Evolutionary conservation across 169 alveolate species (phyloP).

Genomic region (Cryptosporidium ubiquitum): DNA sequence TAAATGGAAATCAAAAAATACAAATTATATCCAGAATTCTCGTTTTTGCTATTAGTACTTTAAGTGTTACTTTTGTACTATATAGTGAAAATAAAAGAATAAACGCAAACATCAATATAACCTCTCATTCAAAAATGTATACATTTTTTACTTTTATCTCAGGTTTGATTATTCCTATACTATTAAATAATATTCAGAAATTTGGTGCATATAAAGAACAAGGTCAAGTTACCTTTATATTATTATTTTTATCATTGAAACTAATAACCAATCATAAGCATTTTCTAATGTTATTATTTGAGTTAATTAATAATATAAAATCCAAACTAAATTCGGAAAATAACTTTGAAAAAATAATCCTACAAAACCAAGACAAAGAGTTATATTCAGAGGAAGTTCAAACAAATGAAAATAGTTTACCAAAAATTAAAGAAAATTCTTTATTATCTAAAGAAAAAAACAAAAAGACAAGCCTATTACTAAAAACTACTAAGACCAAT

Average conservation of each 20-base stretch:
- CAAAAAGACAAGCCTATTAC: constrained; percentile 19
- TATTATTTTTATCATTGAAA: constrained; percentile 47
- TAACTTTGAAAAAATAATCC: constrained; percentile 26
- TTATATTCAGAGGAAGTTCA: background rate
- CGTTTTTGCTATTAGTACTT: background rate
- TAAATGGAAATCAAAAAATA: constrained; percentile 24
- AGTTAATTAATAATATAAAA: constrained; percentile 9
- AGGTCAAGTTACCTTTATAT: constrained; percentile 28
- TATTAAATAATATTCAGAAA: constrained; percentile 39
- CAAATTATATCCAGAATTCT: background rate
- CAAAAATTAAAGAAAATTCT: constrained; percentile 23
- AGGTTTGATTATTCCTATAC: constrained; percentile 29
- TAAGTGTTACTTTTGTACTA: background rate
- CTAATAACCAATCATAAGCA: constrained; percentile 32
- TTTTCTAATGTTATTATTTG: constrained; percentile 14
- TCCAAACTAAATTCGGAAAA: constrained; percentile 11
- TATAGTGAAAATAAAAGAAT: constrained; percentile 24
- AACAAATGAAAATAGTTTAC: background rate
- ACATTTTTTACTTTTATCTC: constrained; percentile 22
- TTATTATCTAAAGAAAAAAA: constrained; percentile 14
- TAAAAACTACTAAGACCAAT: constrained; percentile 5
- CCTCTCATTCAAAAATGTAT: constrained; percentile 15
- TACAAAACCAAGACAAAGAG: background rate
- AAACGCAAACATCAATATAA: background rate
- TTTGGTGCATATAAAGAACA: constrained; percentile 35